Evolutionary conservation across 1,139 yeast species (phyloP).

Genomic region (Hyphopichia burtonii): DNA sequence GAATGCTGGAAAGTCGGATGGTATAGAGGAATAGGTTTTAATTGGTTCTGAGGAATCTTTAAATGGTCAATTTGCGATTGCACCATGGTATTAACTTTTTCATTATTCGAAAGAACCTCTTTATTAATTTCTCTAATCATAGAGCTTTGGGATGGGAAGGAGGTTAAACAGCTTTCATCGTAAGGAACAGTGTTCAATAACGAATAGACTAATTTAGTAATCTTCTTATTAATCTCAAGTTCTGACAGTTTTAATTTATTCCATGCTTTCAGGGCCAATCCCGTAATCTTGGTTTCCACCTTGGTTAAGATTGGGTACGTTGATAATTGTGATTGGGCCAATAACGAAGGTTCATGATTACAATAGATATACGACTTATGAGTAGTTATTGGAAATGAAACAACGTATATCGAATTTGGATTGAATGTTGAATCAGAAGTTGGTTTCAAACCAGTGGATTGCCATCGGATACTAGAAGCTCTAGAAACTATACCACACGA

Average conservation of each 20-base stretch:
- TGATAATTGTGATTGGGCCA: slow-evolving; percentile 25
- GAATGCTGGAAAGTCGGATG: slow-evolving; percentile 41
- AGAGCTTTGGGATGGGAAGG: slow-evolving; percentile 49
- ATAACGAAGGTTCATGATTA: slow-evolving; percentile 45
- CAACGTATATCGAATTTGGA: slow-evolving; percentile 41
- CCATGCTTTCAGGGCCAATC: slow-evolving; percentile 47
- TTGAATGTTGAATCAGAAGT: slow-evolving; percentile 4
- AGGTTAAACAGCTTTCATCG: slow-evolving; percentile 50
- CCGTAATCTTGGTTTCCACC: slow-evolving; percentile 37
- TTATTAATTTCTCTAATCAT: slow-evolving; percentile 49
- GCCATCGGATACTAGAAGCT: background rate
- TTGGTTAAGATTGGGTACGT: slow-evolving; percentile 34
- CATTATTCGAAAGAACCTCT: slow-evolving; percentile 10
- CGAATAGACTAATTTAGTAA: slow-evolving; percentile 33
- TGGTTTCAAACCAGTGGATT: background rate
- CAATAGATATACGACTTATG: slow-evolving; percentile 57
- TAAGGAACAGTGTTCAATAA: slow-evolving; percentile 49
- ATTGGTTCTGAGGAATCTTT: slow-evolving; percentile 28
- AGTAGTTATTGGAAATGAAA: slow-evolving; percentile 62
- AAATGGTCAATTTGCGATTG: slow-evolving; percentile 33
- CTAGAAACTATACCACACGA: too few relatives aligned
- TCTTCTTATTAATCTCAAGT: slow-evolving; percentile 33
- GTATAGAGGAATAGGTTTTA: slow-evolving; percentile 43
- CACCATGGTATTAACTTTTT: slow-evolving; percentile 15
- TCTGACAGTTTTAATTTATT: slow-evolving; percentile 40